Evolutionary conservation across 805 yeast species (phyloP).

Genomic region (Gaillardinia entomophila): DNA sequence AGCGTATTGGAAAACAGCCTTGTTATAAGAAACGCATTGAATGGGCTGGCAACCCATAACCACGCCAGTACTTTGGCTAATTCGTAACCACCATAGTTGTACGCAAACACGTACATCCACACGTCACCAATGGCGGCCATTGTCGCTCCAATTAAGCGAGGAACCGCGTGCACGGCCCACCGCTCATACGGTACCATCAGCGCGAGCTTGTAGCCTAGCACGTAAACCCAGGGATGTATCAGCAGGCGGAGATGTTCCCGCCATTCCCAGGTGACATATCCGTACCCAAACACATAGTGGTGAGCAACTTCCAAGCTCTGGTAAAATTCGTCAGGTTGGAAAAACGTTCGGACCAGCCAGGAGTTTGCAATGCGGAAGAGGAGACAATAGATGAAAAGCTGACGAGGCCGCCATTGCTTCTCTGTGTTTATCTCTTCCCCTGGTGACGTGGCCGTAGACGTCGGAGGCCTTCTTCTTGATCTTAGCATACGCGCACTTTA

Average conservation of each 20-base stretch:
- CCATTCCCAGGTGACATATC: conserved; percentile 96
- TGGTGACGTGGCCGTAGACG: conserved; percentile 1
- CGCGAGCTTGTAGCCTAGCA: conserved; percentile 32
- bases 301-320: conserved; percentile 95
- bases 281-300: conserved; percentile 64
- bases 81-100: conserved; percentile 23
- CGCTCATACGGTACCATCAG: conserved; percentile 20
- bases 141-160: conserved; percentile 64
- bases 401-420: conserved; percentile 1
- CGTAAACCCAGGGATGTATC: conserved; percentile 72
- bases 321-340: conserved; percentile 96
- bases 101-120: conserved; percentile 45
- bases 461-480: no score
- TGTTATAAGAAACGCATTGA: conserved; percentile 76
- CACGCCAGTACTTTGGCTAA: conserved; percentile 40
- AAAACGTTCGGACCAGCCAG: conserved; percentile 67
- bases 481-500: no score
- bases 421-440: background rate
- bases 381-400: conserved; percentile 1
- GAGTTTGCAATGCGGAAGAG: no score
- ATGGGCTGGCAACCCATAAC: conserved; percentile 58
- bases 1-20: conserved; percentile 83
- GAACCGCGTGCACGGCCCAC: conserved; percentile 41
- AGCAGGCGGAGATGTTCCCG: conserved; percentile 64
- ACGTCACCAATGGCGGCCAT: conserved; percentile 72